phyloP scores from a whole-genome alignment of 202 grass and related monocot species.

The Eragrostis tef region DNA sequence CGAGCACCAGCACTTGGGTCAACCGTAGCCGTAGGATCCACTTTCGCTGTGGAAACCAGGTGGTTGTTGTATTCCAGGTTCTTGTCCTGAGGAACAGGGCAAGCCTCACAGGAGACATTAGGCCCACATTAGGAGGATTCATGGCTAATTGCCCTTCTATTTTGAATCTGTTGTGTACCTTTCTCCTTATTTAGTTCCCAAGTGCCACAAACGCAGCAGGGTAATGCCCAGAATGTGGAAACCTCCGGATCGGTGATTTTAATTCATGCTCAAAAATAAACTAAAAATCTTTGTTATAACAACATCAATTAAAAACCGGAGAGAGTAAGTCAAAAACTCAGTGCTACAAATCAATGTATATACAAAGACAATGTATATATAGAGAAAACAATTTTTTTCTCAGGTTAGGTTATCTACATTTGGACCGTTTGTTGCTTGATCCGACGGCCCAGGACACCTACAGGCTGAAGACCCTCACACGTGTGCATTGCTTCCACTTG shows the following conservation, averaged over 20 bases:
- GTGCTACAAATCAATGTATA: too few relatives aligned
- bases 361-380: too few relatives aligned
- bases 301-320: too few relatives aligned
- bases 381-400: too few relatives aligned
- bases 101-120: constrained; percentile 36
- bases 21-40: constrained; percentile 21
- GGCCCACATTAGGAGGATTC: constrained; percentile 8
- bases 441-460: neutral
- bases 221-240: neutral
- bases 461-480: neutral
- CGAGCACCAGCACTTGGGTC: neutral
- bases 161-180: neutral
- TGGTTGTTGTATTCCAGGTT: constrained; percentile 5
- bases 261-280: too few relatives aligned
- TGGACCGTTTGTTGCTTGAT: neutral
- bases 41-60: constrained; percentile 18
- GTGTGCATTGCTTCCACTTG: neutral
- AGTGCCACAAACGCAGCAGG: neutral
- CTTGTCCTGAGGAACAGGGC: constrained; percentile 38
- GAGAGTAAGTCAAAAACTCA: too few relatives aligned
- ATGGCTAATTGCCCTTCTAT: neutral
- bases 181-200: neutral
- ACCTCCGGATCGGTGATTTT: too few relatives aligned
- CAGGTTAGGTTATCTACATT: neutral
- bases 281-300: too few relatives aligned